phyloP scores from a whole-genome alignment of 2,329 filamentous ascomycete genomes.

The Aspergillus vadensis region DNA sequence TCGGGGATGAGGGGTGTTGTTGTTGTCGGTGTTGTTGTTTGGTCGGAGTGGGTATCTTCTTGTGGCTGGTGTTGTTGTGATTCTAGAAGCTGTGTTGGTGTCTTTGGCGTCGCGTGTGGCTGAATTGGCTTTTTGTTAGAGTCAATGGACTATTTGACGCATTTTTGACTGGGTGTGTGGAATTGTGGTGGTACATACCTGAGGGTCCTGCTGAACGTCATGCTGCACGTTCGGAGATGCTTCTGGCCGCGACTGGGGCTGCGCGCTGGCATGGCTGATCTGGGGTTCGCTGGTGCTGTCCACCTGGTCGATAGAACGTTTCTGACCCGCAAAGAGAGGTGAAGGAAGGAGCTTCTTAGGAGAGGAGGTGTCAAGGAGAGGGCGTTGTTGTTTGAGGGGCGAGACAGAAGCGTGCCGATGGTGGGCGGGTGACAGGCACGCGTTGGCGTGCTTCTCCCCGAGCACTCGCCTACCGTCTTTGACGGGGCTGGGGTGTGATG shows the following conservation, averaged over 20 bases:
- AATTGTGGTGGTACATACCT: neutral
- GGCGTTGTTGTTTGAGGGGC: constrained; percentile 36
- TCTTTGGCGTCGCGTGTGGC: neutral
- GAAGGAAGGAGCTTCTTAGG: constrained; percentile 37
- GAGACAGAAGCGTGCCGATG: constrained; percentile 23
- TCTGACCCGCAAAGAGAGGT: constrained; percentile 41
- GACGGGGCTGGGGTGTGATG: constrained; percentile 32
- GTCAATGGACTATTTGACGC: neutral
- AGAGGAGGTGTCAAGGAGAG: constrained; percentile 24
- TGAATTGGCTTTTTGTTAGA: neutral
- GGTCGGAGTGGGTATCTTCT: constrained; percentile 15
- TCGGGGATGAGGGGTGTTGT: constrained; percentile 29
- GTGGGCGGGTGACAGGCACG: constrained; percentile 39
- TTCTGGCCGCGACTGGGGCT: neutral
- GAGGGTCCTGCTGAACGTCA: constrained; percentile 10
- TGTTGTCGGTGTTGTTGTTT: constrained; percentile 15
- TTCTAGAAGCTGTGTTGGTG: constrained; percentile 4
- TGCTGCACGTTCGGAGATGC: constrained; percentile 2
- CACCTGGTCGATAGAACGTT: constrained; percentile 44
- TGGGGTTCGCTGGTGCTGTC: constrained; percentile 29
- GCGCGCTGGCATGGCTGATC: neutral
- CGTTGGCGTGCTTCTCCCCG: constrained; percentile 46
- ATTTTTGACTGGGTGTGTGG: too few relatives aligned
- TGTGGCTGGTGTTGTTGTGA: constrained; percentile 23
- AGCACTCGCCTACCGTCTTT: constrained; percentile 44